Evolutionary conservation across 2,329 filamentous ascomycete genomes (phyloP).

Genomic region (Colletotrichum sublineola): DNA sequence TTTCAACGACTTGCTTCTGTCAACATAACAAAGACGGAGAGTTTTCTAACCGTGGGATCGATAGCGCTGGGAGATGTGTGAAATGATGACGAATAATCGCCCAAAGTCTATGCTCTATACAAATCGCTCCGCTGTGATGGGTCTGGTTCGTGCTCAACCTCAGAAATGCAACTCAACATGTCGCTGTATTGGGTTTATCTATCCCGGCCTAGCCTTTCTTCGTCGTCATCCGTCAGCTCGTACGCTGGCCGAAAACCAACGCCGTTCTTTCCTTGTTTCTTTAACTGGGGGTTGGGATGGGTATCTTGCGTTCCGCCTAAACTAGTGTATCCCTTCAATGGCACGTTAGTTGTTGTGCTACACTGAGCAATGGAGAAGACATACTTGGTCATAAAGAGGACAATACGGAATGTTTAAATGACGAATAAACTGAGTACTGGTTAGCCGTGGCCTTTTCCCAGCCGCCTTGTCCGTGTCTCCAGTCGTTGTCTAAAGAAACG

Average conservation of each 20-base stretch:
- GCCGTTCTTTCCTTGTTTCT: slow-evolving; percentile 51
- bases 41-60: no score
- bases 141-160: not conserved
- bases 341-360: not conserved
- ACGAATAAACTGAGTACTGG: slow-evolving; percentile 75
- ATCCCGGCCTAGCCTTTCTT: slow-evolving; percentile 83
- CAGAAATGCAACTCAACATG: not conserved
- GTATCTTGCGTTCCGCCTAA: slow-evolving; percentile 93
- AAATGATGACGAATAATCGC: slow-evolving; percentile 10
- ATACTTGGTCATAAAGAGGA: slow-evolving; percentile 78
- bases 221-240: slow-evolving; percentile 79
- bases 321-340: slow-evolving; percentile 80
- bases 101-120: slow-evolving; percentile 33
- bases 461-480: not conserved
- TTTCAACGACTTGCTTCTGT: not conserved
- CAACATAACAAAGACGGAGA: no score
- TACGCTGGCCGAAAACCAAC: slow-evolving; percentile 78
- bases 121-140: slow-evolving; percentile 11
- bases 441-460: not conserved
- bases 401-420: slow-evolving; percentile 88
- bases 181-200: slow-evolving; percentile 50
- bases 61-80: not conserved
- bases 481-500: not conserved
- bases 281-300: slow-evolving; percentile 84
- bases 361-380: slow-evolving; percentile 15